A percentile compares a stretch with the other conserved stretches of the same genome.
phyloP scores from a whole-genome alignment of 148 eudicot genomes.

The Tetragonia tetragonoides region DNA sequence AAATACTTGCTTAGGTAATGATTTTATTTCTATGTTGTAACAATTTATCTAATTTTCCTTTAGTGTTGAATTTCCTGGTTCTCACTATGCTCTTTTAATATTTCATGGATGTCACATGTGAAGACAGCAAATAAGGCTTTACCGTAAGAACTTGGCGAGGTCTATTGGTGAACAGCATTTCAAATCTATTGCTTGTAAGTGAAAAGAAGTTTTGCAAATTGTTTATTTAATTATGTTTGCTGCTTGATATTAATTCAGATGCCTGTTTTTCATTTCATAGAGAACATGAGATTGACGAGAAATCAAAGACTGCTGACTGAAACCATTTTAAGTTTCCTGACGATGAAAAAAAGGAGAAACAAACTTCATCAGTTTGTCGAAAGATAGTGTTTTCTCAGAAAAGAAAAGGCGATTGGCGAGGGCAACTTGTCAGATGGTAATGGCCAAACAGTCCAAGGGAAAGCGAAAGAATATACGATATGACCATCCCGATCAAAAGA shows the following conservation, averaged over 20 bases:
- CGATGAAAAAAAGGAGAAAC: constrained; percentile 34
- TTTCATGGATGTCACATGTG: constrained; percentile 63
- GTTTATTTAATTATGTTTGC: not conserved
- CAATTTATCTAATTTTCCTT: not conserved
- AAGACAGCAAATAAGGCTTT: constrained; percentile 41
- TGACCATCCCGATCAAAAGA: constrained; percentile 31
- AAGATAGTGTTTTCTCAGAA: constrained; percentile 23
- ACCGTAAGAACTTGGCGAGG: constrained; percentile 77
- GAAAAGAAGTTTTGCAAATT: constrained; percentile 4
- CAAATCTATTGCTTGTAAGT: constrained; percentile 92
- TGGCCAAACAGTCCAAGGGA: constrained; percentile 32
- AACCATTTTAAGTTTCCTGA: constrained; percentile 69
- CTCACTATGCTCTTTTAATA: constrained; percentile 18
- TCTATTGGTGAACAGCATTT: constrained; percentile 66
- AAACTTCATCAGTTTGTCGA: constrained; percentile 21
- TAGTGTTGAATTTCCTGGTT: not conserved
- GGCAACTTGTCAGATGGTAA: constrained; percentile 31
- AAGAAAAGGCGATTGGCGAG: constrained; percentile 24
- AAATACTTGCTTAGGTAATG: constrained; percentile 89
- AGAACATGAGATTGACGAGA: constrained; percentile 60
- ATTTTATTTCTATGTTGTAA: constrained; percentile 46
- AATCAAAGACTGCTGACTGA: constrained; percentile 58
- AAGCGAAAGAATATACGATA: constrained; percentile 24
- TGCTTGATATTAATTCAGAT: not conserved
- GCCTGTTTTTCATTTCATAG: constrained; percentile 34